phyloP scores from a whole-genome alignment of 192 early-diverging fungal species.

The Helicostylum pulchrum region DNA sequence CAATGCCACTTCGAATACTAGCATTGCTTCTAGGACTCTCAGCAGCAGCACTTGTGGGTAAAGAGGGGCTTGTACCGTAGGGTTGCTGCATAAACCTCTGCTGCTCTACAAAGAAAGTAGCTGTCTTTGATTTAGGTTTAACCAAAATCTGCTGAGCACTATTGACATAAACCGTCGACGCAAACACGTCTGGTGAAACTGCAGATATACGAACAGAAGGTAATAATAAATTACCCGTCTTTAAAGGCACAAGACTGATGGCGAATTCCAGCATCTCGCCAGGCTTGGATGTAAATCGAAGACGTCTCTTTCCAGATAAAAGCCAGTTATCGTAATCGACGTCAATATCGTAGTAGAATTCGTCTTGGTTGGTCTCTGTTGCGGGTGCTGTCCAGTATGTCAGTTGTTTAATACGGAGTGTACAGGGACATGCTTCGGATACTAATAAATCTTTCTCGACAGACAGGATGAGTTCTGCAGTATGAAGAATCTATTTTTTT shows the following conservation, averaged over 20 bases:
- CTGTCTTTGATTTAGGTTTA: slow-evolving; percentile 52
- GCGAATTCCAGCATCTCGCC: slow-evolving; percentile 46
- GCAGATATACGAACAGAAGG: slow-evolving; percentile 47
- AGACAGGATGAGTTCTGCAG: slow-evolving; percentile 47
- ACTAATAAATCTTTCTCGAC: slow-evolving; percentile 42
- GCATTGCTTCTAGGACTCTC: no score
- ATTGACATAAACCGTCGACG: slow-evolving; percentile 53
- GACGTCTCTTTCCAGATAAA: slow-evolving; percentile 58
- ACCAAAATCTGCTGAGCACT: slow-evolving; percentile 57
- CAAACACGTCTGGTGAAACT: slow-evolving; percentile 38
- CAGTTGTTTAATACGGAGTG: slow-evolving; percentile 49
- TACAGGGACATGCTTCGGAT: slow-evolving; percentile 55
- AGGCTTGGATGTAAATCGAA: slow-evolving; percentile 53
- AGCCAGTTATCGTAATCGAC: slow-evolving; percentile 70
- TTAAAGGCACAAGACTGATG: slow-evolving; percentile 53
- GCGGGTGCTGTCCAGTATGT: slow-evolving; percentile 43
- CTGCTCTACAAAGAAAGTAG: slow-evolving; percentile 60
- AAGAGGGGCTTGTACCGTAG: not conserved
- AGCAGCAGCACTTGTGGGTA: no score
- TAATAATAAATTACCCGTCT: slow-evolving; percentile 55
- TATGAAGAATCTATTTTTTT: slow-evolving; percentile 43
- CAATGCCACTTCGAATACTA: no score
- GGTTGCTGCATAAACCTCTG: slow-evolving; percentile 38
- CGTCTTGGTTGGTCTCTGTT: slow-evolving; percentile 18
- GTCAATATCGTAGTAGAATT: slow-evolving; percentile 59